Evolutionary conservation across 345 rosid species (phyloP).

Genomic region (Clausena lansium): DNA sequence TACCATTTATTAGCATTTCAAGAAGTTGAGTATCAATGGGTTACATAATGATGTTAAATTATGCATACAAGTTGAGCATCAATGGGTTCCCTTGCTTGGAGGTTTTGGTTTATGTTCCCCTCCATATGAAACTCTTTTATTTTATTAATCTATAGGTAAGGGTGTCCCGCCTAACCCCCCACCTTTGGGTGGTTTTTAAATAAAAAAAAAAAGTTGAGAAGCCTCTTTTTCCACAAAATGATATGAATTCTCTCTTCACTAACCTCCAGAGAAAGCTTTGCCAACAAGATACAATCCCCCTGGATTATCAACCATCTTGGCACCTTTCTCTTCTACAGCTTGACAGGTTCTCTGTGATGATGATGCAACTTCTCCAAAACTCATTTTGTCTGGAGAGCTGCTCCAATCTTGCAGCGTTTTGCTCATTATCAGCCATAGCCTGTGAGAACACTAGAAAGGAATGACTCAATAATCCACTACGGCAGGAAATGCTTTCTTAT

Average conservation of each 20-base stretch:
- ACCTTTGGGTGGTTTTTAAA: too few relatives aligned
- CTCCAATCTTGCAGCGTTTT: conserved; percentile 1
- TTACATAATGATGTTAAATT: background rate
- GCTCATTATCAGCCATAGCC: background rate
- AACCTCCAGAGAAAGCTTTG: conserved; percentile 18
- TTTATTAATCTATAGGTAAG: too few relatives aligned
- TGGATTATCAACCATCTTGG: background rate
- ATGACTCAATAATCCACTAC: background rate
- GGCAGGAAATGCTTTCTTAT: too few relatives aligned
- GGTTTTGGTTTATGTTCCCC: too few relatives aligned
- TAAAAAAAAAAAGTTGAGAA: too few relatives aligned
- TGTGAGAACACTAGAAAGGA: conserved; percentile 7
- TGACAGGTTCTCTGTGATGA: background rate
- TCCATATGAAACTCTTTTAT: too few relatives aligned
- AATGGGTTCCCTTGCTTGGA: too few relatives aligned
- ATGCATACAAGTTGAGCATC: background rate
- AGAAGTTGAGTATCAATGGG: background rate
- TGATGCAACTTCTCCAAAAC: background rate
- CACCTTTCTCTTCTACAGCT: background rate
- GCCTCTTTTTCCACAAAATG: conserved; percentile 6
- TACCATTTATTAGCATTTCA: conserved; percentile 4
- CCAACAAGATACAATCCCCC: background rate
- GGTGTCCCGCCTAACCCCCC: too few relatives aligned
- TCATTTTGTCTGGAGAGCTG: background rate
- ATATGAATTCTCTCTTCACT: conserved; percentile 22